phyloP scores from a whole-genome alignment of 345 rosid species.

The Orychophragmus violaceus region DNA sequence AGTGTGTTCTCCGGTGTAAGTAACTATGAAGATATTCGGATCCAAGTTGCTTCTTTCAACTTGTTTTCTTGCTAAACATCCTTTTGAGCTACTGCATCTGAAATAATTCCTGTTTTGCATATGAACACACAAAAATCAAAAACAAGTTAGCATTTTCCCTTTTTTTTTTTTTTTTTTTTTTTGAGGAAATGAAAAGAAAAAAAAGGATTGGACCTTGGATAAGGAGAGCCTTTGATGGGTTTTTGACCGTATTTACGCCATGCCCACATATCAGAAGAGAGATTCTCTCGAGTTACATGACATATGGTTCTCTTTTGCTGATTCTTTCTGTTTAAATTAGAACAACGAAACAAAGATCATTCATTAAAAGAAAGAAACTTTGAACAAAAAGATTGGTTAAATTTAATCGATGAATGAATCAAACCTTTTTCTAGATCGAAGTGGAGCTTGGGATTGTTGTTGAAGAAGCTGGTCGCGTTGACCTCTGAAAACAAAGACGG shows the following conservation, averaged over 20 bases:
- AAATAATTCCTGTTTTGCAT: conserved; percentile 64
- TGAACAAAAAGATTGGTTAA: neutral
- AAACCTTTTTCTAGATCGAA: conserved; percentile 56
- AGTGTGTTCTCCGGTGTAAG: conserved; percentile 81
- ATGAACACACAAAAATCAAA: neutral
- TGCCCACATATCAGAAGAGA: conserved; percentile 82
- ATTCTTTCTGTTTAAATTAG: conserved; percentile 43
- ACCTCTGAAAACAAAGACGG: conserved; percentile 33
- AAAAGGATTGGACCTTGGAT: conserved; percentile 52
- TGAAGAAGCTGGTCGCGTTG: conserved; percentile 28
- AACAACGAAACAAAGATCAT: neutral
- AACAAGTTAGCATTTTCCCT: neutral
- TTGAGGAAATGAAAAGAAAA: neutral
- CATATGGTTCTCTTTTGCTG: conserved; percentile 59
- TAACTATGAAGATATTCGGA: conserved; percentile 55
- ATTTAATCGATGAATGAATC: neutral
- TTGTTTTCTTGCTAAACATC: conserved; percentile 81
- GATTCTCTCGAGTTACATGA: conserved; percentile 67
- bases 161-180: neutral
- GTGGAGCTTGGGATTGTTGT: conserved; percentile 31
- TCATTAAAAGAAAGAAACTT: neutral
- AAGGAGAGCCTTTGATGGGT: conserved; percentile 93
- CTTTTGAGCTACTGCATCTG: conserved; percentile 83
- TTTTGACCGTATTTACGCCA: conserved; percentile 98
- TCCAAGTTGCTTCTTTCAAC: conserved; percentile 74